A percentile compares a stretch with the other conserved stretches of the same genome.
Conservation (phyloP, 129 eudicot genomes). For the Sambucus nigra region DNA sequence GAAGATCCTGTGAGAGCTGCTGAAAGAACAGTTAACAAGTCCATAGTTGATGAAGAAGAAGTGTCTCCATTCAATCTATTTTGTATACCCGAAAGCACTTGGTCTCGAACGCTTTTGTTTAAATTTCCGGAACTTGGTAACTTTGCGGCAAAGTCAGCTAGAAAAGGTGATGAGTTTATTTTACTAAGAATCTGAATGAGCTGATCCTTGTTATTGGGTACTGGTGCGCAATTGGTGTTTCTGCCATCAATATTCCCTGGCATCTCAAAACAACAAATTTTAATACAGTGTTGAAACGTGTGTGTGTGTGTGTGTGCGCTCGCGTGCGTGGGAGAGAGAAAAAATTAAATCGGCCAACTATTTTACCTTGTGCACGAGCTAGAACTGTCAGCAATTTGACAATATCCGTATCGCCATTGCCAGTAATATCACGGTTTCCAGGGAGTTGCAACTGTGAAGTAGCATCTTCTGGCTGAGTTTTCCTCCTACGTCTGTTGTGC, state of each 20-base stretch:
- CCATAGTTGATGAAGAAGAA: slow-evolving; percentile 50
- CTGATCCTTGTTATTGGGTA: slow-evolving; percentile 65
- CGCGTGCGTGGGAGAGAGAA: neutral
- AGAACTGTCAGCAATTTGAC: slow-evolving; percentile 61
- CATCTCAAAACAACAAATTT: neutral
- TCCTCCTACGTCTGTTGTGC: slow-evolving; percentile 81
- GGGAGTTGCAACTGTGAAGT: slow-evolving; percentile 40
- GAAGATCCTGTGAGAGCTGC: slow-evolving; percentile 26
- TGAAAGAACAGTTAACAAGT: slow-evolving; percentile 76
- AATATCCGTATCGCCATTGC: slow-evolving; percentile 50
- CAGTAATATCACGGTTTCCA: slow-evolving; percentile 38
- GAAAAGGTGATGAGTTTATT: slow-evolving; percentile 63
- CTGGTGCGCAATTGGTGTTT: slow-evolving; percentile 23
- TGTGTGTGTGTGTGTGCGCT: neutral
- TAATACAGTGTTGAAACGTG: neutral
- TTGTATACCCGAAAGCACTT: slow-evolving; percentile 30
- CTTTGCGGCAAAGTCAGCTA: slow-evolving; percentile 35
- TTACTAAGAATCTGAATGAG: slow-evolving; percentile 70
- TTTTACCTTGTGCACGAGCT: slow-evolving; percentile 70
- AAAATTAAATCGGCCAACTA: neutral
- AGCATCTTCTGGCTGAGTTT: slow-evolving; percentile 82
- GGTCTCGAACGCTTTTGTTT: slow-evolving; percentile 24
- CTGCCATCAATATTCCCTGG: slow-evolving; percentile 50
- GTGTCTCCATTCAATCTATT: slow-evolving; percentile 28
- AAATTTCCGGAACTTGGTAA: slow-evolving; percentile 25